These are phyloP conservation scores for Chaetomium cochliodes DNA, from an alignment of 495 filamentous ascomycete genomes.

Conservation along the genomic window DNA sequence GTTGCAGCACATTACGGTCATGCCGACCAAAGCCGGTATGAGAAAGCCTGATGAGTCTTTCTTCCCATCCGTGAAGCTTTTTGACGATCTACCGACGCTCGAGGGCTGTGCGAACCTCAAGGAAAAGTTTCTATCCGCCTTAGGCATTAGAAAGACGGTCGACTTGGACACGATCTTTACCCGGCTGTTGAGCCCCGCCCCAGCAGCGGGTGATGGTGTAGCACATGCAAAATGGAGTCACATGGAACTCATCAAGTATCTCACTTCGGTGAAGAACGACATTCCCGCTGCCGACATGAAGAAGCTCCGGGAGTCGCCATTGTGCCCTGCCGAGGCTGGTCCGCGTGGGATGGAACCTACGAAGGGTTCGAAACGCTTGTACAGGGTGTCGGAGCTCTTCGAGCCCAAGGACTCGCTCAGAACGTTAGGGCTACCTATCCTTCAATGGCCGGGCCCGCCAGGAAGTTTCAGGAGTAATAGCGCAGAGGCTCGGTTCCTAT, in stretches of 20 bases:
- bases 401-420: constrained; percentile 74
- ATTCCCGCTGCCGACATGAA: constrained; percentile 82
- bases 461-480: constrained; percentile 61
- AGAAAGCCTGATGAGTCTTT: constrained; percentile 82
- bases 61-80: constrained; percentile 87
- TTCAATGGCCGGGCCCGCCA: constrained; percentile 74
- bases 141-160: constrained; percentile 85
- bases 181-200: constrained; percentile 62
- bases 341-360: constrained; percentile 44
- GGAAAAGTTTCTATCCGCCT: constrained; percentile 77
- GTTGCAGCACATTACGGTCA: constrained; percentile 66
- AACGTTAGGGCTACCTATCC: constrained; percentile 66
- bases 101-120: constrained; percentile 73
- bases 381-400: constrained; percentile 80
- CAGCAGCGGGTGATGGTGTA: constrained; percentile 41
- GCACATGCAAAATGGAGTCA: constrained; percentile 73
- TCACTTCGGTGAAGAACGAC: constrained; percentile 84
- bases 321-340: constrained; percentile 76
- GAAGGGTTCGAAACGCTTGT: constrained; percentile 52
- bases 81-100: constrained; percentile 86
- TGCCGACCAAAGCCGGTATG: constrained; percentile 92
- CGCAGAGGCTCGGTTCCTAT: constrained; percentile 70
- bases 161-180: constrained; percentile 92
- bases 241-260: constrained; percentile 89
- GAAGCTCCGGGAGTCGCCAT: constrained; percentile 69